phyloP scores from a whole-genome alignment of 176 grass and related monocot species.

The Zea luxurians region DNA sequence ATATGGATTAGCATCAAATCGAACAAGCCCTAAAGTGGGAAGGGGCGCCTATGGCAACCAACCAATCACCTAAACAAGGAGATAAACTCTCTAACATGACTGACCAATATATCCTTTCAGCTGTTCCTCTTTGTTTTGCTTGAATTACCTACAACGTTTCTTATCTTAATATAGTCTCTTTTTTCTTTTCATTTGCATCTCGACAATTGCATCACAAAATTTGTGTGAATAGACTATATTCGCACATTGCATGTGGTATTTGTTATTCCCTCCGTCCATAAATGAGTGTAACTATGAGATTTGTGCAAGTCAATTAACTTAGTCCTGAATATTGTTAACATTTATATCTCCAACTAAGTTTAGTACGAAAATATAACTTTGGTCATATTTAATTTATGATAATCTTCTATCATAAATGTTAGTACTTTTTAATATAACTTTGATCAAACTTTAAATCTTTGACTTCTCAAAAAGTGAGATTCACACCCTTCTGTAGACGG shows the following conservation, averaged over 20 bases:
- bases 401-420: neutral
- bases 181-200: constrained; percentile 3
- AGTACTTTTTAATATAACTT: neutral
- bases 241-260: constrained; percentile 8
- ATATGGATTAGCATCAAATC: too few relatives aligned
- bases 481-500: neutral
- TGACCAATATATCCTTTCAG: constrained; percentile 15
- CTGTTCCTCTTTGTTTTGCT: neutral
- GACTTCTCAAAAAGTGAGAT: neutral
- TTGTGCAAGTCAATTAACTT: neutral
- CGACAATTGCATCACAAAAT: neutral
- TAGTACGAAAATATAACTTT: neutral
- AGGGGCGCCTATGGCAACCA: too few relatives aligned
- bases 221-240: neutral
- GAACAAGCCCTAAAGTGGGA: too few relatives aligned
- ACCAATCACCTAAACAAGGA: too few relatives aligned
- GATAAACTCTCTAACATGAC: too few relatives aligned
- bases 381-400: neutral
- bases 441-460: neutral
- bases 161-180: constrained; percentile 1
- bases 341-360: neutral
- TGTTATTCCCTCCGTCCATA: neutral
- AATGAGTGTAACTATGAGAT: neutral
- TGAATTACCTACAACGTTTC: neutral
- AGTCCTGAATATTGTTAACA: neutral